Evolutionary conservation across 768 basidiomycete genomes (phyloP).

Genomic region (Jaapia argillacea): DNA sequence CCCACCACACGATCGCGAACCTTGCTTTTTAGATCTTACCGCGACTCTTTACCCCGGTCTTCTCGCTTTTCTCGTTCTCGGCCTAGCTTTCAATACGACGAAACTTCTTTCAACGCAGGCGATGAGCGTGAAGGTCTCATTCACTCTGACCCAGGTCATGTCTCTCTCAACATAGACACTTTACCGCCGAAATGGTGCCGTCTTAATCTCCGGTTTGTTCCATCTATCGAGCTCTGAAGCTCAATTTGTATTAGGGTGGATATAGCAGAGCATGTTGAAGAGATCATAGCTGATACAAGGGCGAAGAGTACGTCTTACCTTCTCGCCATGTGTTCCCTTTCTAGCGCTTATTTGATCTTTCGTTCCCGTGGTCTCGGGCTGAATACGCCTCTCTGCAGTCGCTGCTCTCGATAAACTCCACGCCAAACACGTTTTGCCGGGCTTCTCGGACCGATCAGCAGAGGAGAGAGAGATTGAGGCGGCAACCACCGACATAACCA

Average conservation of each 20-base stretch:
- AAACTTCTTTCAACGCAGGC: slow-evolving; percentile 28
- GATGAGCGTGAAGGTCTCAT: slow-evolving; percentile 68
- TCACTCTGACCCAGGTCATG: slow-evolving; percentile 30
- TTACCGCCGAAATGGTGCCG: slow-evolving; percentile 91
- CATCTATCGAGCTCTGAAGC: slow-evolving; percentile 3
- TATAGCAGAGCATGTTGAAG: slow-evolving; percentile 81
- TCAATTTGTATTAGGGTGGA: slow-evolving; percentile 67
- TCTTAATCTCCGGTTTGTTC: slow-evolving; percentile 9
- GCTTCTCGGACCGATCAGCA: slow-evolving; percentile 87
- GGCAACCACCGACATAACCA: slow-evolving; percentile 80
- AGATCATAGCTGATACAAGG: slow-evolving; percentile 55
- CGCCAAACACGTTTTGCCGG: slow-evolving; percentile 91
- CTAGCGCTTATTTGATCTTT: neutral
- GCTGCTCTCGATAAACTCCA: slow-evolving; percentile 88
- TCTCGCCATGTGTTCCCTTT: neutral
- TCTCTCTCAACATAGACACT: slow-evolving; percentile 38
- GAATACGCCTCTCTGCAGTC: slow-evolving; percentile 38
- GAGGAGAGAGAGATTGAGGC: slow-evolving; percentile 93
- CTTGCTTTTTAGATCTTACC: slow-evolving; percentile 86
- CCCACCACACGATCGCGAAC: slow-evolving; percentile 78
- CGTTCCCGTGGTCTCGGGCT: neutral
- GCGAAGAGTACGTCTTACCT: slow-evolving; percentile 59
- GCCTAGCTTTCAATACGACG: slow-evolving; percentile 31
- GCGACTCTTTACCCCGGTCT: slow-evolving; percentile 60
- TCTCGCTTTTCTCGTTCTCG: slow-evolving; percentile 26